phyloP scores from a whole-genome alignment of 1,284 basidiomycete species.

The Schizopora paradoxa region DNA sequence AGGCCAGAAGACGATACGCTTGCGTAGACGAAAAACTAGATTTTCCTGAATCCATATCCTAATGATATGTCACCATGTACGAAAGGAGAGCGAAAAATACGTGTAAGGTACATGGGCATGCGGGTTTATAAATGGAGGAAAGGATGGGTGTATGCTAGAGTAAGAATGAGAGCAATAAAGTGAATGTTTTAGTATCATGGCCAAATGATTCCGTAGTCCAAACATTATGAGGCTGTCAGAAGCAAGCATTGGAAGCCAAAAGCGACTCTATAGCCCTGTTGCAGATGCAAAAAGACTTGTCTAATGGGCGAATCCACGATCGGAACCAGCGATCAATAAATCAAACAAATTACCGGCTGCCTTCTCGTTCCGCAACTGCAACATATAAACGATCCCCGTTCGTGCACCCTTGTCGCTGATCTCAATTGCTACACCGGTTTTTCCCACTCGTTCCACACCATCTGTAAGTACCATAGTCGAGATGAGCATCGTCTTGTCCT shows the following conservation, averaged over 20 bases:
- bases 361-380: constrained; percentile 87
- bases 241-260: constrained; percentile 2
- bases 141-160: not conserved
- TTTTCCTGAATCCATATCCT: not conserved
- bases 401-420: constrained; percentile 84
- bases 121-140: not conserved
- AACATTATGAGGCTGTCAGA: constrained; percentile 1
- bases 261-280: not conserved
- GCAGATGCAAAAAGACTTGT: not conserved
- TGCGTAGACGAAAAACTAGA: not conserved
- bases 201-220: constrained; percentile 5
- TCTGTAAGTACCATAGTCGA: constrained; percentile 95
- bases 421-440: constrained; percentile 96
- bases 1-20: constrained; percentile 1
- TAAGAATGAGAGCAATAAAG: not conserved
- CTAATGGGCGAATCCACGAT: constrained; percentile 30
- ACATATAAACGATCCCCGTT: constrained; percentile 98
- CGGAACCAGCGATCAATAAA: constrained; percentile 83
- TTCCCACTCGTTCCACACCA: constrained; percentile 95
- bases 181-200: constrained; percentile 4
- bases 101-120: constrained; percentile 1
- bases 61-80: not conserved
- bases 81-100: not conserved
- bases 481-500: constrained; percentile 74
- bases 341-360: constrained; percentile 84